Percentiles rank a stretch among this genome's conserved stretches.
Evolutionary conservation across 148 eudicot species (phyloP).

Genomic region (Tetragonia tetragonoides): DNA sequence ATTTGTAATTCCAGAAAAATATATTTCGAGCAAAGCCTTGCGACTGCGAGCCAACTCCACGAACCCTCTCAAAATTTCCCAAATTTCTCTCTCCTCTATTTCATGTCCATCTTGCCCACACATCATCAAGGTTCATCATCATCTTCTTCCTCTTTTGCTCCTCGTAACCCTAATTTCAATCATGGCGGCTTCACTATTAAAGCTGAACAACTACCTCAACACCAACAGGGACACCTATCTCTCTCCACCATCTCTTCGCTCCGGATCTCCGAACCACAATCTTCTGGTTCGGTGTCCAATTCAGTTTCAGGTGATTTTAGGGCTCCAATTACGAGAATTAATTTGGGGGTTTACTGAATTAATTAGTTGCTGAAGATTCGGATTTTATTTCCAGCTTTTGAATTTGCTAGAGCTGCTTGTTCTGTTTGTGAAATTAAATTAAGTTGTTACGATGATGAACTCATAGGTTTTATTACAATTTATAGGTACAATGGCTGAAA

Average conservation of each 20-base stretch:
- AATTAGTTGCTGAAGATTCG: too few relatives aligned
- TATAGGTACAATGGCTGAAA: conserved; percentile 39
- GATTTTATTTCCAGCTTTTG: background rate
- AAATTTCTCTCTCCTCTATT: conserved; percentile 33
- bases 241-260: conserved; percentile 25
- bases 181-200: conserved; percentile 47
- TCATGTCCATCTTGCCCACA: conserved; percentile 98
- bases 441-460: background rate
- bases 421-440: background rate
- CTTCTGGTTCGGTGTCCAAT: background rate
- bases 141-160: conserved; percentile 34
- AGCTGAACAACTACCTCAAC: conserved; percentile 13
- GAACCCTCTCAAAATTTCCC: conserved; percentile 14
- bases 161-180: conserved; percentile 51
- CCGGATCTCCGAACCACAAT: conserved; percentile 28
- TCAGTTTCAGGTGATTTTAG: conserved; percentile 32
- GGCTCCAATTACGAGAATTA: conserved; percentile 12
- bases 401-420: background rate
- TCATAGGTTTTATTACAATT: conserved; percentile 4
- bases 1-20: conserved; percentile 8
- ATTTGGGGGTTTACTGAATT: background rate
- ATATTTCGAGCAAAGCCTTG: background rate
- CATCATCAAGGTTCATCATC: conserved; percentile 61
- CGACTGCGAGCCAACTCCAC: conserved; percentile 1
- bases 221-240: conserved; percentile 3